Percentiles rank a stretch among this genome's conserved stretches.
These are phyloP conservation scores for Naganishia onofrii DNA, from an alignment of 768 basidiomycete species.

Conservation along the genomic window DNA sequence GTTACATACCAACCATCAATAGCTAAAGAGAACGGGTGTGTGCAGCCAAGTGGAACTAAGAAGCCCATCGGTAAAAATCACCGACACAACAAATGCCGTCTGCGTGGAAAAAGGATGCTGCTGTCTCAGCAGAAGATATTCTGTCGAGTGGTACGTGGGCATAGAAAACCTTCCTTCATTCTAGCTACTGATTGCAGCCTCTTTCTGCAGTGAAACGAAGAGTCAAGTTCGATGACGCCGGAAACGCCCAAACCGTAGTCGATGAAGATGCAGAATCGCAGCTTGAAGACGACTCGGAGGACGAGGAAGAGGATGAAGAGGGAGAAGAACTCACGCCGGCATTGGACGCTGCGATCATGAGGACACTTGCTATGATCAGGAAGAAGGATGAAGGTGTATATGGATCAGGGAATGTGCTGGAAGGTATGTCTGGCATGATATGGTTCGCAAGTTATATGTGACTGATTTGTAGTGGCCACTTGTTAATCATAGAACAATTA, in stretches of 20 bases:
- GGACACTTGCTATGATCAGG: conserved; percentile 81
- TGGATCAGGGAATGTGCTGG: conserved; percentile 68
- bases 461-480: not conserved
- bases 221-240: conserved; percentile 17
- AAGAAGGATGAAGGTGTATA: conserved; percentile 83
- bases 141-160: conserved; percentile 11
- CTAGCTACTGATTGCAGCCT: not conserved
- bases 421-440: conserved; percentile 58
- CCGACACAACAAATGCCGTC: conserved; percentile 4
- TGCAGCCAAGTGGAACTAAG: no score
- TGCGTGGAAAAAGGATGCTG: conserved; percentile 17
- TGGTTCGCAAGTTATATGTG: not conserved
- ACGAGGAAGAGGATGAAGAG: conserved; percentile 86
- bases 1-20: no score
- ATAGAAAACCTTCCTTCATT: no score
- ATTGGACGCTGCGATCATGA: conserved; percentile 87
- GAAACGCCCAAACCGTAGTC: conserved; percentile 11
- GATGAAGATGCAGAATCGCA: not conserved
- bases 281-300: conserved; percentile 55
- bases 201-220: conserved; percentile 1
- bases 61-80: not conserved
- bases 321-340: conserved; percentile 91
- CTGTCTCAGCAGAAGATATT: conserved; percentile 8
- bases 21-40: no score
- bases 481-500: conserved; percentile 35